Evolutionary conservation across 2,329 filamentous ascomycete species (phyloP).

Genomic region (Penicillium decumbens): DNA sequence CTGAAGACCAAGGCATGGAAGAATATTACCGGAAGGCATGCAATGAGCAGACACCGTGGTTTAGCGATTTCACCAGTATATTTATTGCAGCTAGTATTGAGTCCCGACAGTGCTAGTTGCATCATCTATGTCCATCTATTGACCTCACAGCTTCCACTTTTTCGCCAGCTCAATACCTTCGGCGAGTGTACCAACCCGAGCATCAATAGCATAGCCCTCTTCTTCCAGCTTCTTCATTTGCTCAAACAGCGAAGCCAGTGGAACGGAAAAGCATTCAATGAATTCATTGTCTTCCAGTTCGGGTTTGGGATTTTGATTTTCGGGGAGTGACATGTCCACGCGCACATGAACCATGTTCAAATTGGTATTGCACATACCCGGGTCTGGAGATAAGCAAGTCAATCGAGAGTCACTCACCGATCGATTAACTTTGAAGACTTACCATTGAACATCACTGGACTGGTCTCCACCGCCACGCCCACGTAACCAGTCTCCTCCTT

Average conservation of each 20-base stretch:
- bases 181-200: constrained; percentile 69
- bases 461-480: constrained; percentile 44
- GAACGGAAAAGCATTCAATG: constrained; percentile 71
- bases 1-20: background rate
- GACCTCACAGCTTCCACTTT: constrained; percentile 24
- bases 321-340: constrained; percentile 64
- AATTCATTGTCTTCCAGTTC: constrained; percentile 75
- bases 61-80: background rate
- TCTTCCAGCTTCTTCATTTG: constrained; percentile 63
- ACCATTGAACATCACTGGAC: constrained; percentile 46
- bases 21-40: background rate
- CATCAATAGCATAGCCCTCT: constrained; percentile 73
- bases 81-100: background rate
- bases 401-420: background rate
- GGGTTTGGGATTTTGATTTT: constrained; percentile 65
- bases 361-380: constrained; percentile 49
- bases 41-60: background rate
- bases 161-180: constrained; percentile 73
- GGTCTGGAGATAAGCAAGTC: constrained; percentile 30
- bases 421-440: background rate
- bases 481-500: constrained; percentile 62
- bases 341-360: constrained; percentile 62
- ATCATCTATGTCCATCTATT: background rate
- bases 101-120: background rate
- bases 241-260: constrained; percentile 59